These are phyloP conservation scores for Pythium dissimile DNA, from an alignment of 352 stramenopile species.

Conservation along the genomic window DNA sequence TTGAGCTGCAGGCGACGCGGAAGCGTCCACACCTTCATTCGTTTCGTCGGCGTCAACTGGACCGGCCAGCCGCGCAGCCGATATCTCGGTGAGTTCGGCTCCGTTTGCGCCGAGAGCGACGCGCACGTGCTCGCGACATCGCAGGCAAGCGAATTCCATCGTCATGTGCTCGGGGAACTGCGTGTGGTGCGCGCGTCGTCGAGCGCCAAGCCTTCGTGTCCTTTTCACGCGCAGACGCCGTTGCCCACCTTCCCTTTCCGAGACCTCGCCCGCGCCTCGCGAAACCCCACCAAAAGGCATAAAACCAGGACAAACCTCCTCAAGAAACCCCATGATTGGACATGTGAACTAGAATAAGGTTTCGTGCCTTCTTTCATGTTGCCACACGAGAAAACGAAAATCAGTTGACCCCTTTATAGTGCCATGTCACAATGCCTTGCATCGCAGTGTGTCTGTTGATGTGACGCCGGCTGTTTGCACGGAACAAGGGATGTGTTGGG, in stretches of 20 bases:
- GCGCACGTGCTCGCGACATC: slow-evolving; percentile 22
- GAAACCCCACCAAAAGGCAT: slow-evolving; percentile 1
- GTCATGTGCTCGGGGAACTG: slow-evolving; percentile 11
- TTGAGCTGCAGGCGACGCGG: background rate
- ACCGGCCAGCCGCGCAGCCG: background rate
- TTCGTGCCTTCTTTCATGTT: too few species aligned
- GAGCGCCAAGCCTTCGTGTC: slow-evolving; percentile 12
- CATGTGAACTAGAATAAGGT: background rate
- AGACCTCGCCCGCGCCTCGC: background rate
- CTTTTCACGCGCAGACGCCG: background rate
- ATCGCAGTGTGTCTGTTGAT: background rate
- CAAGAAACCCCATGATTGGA: background rate
- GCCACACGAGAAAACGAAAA: too few species aligned
- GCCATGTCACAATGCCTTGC: background rate
- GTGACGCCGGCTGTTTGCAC: slow-evolving; percentile 2
- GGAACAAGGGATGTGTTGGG: background rate
- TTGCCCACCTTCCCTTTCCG: slow-evolving; percentile 10
- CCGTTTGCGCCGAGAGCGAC: slow-evolving; percentile 15
- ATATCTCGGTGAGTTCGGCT: background rate
- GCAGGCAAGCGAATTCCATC: slow-evolving; percentile 29
- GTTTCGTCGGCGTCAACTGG: background rate
- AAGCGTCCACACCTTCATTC: background rate
- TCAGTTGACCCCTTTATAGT: too few species aligned
- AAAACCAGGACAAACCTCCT: background rate
- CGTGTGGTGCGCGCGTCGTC: slow-evolving; percentile 8